A percentile compares a stretch with the other conserved stretches of the same genome.
Conservation (phyloP, 768 basidiomycete genomes). For the Lactarius hengduanensis region DNA sequence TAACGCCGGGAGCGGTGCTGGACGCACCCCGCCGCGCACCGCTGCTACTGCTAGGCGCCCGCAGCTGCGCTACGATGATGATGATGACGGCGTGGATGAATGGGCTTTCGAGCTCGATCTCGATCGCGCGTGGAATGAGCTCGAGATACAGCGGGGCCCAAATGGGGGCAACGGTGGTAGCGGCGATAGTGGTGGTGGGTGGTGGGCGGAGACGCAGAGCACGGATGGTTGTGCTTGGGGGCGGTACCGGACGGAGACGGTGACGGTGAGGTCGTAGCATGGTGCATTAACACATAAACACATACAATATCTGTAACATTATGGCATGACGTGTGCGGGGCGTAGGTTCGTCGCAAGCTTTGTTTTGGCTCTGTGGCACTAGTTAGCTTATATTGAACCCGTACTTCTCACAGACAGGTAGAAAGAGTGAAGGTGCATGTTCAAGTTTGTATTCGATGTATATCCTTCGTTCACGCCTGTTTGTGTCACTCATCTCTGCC, state of each 20-base stretch:
- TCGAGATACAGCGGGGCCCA: conserved; percentile 52
- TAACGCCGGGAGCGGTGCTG: conserved; percentile 44
- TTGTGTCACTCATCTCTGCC: too few relatives aligned
- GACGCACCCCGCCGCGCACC: conserved; percentile 33
- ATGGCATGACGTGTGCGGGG: neutral
- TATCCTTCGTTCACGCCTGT: too few relatives aligned
- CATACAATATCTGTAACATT: conserved; percentile 5
- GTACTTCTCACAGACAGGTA: too few relatives aligned
- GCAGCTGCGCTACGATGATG: conserved; percentile 8
- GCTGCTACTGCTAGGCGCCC: conserved; percentile 27
- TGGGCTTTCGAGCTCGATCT: conserved; percentile 65
- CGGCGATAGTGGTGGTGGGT: conserved; percentile 30
- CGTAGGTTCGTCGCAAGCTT: neutral
- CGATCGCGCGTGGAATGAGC: conserved; percentile 66
- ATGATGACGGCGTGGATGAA: conserved; percentile 50
- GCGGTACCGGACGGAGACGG: conserved; percentile 52
- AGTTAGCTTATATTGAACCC: too few relatives aligned
- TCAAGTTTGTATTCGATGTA: too few relatives aligned
- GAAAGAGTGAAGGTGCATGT: too few relatives aligned
- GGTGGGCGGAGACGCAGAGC: conserved; percentile 60
- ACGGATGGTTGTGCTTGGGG: conserved; percentile 70
- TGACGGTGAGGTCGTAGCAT: neutral
- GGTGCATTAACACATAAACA: neutral
- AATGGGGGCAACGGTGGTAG: conserved; percentile 28
- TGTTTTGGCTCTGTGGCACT: neutral